These are phyloP conservation scores for Hirschfeldia incana DNA, from an alignment of 345 rosid genomes.

Conservation along the genomic window DNA sequence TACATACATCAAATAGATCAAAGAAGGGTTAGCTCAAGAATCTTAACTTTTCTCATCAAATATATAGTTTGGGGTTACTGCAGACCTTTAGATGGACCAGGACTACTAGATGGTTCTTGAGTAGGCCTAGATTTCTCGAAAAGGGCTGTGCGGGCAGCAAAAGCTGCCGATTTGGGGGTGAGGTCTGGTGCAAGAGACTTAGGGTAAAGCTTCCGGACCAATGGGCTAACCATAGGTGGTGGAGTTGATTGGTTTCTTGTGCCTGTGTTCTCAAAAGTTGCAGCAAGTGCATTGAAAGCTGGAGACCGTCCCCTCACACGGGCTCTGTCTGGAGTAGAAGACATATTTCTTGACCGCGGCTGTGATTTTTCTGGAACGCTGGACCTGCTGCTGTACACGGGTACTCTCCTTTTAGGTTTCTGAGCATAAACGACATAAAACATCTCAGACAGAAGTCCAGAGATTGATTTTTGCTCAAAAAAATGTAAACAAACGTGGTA, in stretches of 20 bases:
- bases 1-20: constrained; percentile 39
- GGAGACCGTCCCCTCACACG: constrained; percentile 99
- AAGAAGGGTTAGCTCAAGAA: constrained; percentile 16
- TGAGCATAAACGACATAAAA: constrained; percentile 30
- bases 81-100: constrained; percentile 57
- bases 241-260: constrained; percentile 95
- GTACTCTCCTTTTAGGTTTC: constrained; percentile 92
- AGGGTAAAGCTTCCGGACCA: constrained; percentile 79
- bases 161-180: constrained; percentile 64
- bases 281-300: constrained; percentile 94
- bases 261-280: constrained; percentile 82
- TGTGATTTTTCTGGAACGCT: constrained; percentile 81
- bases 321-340: constrained; percentile 94
- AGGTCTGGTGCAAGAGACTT: constrained; percentile 85
- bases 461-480: neutral
- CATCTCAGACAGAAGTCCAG: constrained; percentile 10
- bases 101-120: constrained; percentile 56
- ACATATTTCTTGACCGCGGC: constrained; percentile 91
- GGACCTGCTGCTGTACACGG: constrained; percentile 85
- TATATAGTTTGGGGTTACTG: too few relatives aligned
- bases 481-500: constrained; percentile 16
- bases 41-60: too few relatives aligned
- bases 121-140: constrained; percentile 67
- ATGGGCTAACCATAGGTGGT: constrained; percentile 81
- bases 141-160: constrained; percentile 64